Evolutionary conservation across 495 filamentous ascomycete genomes (phyloP).

Genomic region (Neurospora africana): DNA sequence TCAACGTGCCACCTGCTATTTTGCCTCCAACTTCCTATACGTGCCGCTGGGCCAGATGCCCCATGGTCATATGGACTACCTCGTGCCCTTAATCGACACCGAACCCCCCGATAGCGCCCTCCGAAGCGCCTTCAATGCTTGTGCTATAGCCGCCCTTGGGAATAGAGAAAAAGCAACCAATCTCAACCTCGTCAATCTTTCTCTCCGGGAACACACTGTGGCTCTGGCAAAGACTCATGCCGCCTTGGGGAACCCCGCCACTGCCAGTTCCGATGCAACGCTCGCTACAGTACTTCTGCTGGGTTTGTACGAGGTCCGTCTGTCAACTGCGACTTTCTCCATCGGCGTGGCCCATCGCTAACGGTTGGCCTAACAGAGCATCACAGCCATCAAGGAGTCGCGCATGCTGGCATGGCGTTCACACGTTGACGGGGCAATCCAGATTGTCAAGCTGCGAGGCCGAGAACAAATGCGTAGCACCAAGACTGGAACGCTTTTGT

Average conservation of each 20-base stretch:
- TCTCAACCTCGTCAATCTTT: constrained; percentile 24
- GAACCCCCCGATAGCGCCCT: constrained; percentile 38
- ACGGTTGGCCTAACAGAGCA: constrained; percentile 26
- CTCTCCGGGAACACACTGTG: constrained; percentile 33
- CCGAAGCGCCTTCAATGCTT: constrained; percentile 46
- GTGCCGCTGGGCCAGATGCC: constrained; percentile 29
- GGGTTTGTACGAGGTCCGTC: constrained; percentile 16
- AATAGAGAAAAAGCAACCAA: constrained; percentile 28
- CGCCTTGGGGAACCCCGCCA: constrained; percentile 40
- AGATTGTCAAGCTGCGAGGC: constrained; percentile 40
- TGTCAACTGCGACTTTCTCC: not conserved
- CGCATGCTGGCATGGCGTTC: constrained; percentile 40
- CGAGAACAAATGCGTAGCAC: constrained; percentile 37
- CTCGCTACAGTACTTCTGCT: constrained; percentile 19
- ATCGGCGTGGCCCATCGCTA: not conserved
- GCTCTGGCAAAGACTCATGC: constrained; percentile 44
- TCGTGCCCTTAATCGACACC: constrained; percentile 43
- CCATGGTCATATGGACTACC: constrained; percentile 45
- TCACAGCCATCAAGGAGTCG: constrained; percentile 33
- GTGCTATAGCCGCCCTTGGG: constrained; percentile 43
- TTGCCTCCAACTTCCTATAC: constrained; percentile 45
- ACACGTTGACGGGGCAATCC: constrained; percentile 44
- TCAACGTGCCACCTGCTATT: constrained; percentile 41
- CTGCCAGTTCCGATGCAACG: constrained; percentile 15
- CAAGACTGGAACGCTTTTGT: constrained; percentile 34